These are phyloP conservation scores for Aspergillus haitiensis DNA, from an alignment of 495 filamentous ascomycete species.

Conservation along the genomic window DNA sequence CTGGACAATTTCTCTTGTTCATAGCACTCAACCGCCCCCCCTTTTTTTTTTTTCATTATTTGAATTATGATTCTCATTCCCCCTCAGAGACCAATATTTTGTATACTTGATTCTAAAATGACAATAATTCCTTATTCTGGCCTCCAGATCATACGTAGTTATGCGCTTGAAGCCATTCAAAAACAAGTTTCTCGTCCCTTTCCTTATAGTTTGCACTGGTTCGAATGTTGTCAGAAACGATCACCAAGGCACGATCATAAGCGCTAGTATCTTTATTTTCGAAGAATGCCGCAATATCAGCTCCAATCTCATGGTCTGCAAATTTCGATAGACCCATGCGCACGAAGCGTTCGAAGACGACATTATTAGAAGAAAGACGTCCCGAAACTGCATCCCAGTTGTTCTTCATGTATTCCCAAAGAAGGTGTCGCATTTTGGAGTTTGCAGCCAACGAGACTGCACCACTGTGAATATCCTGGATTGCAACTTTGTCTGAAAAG, in stretches of 20 bases:
- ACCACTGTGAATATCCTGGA: constrained; percentile 84
- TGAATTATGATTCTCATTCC: too few relatives aligned
- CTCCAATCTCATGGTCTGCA: constrained; percentile 61
- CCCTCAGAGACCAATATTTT: not conserved
- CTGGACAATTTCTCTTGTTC: too few relatives aligned
- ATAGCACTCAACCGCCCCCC: too few relatives aligned
- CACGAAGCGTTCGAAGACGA: constrained; percentile 85
- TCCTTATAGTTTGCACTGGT: constrained; percentile 75
- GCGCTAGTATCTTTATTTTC: constrained; percentile 73
- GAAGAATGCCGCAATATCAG: constrained; percentile 84
- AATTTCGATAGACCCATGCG: constrained; percentile 76
- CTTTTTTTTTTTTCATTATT: too few relatives aligned
- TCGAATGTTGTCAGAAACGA: constrained; percentile 76
- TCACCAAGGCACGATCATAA: constrained; percentile 74
- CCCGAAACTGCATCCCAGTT: constrained; percentile 70
- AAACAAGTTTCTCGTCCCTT: constrained; percentile 65
- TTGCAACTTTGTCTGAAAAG: constrained; percentile 71
- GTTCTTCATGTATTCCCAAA: constrained; percentile 82
- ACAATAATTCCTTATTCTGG: constrained; percentile 9
- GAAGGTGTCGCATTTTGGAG: constrained; percentile 60
- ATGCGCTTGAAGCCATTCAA: constrained; percentile 69
- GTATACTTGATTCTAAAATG: not conserved
- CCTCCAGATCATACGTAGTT: constrained; percentile 50
- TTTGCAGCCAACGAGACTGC: constrained; percentile 71
- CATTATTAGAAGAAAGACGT: constrained; percentile 74